Base-by-base conservation (phyloP, 345 rosid genomes). In the Physaria fendleri region DNA sequence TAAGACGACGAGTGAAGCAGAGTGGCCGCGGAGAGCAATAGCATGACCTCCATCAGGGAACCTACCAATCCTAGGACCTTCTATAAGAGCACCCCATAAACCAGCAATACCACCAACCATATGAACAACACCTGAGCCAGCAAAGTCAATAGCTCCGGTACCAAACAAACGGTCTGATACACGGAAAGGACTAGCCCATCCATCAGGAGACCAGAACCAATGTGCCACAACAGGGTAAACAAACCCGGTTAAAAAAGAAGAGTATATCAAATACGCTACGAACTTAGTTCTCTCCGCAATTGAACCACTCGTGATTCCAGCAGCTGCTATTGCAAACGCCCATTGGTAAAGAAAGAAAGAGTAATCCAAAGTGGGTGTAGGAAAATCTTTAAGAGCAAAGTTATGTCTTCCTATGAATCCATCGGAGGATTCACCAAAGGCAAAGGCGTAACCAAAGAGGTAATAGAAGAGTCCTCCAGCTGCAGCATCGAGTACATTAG, bases 321-420 rank as follows among this genome's bases (percentile, higher is more conserved):
- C 95, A 1, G 95, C 97, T 4, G 97, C 95, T 14, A 90, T 90
- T 8, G 97, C 95, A 50, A 90, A 90, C 32, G 95, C 95, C 95
- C 97, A 90, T 66, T 90, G 97, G 49, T 84, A 90, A 15, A 90
- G 95, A 65, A 90, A 90, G 69, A 78, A 71, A 8, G 87, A 77
- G 69, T 85, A 90, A 41, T 90, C 95, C 0, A 27, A 0, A 0
- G 81, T 0, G 0, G 9, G 0, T 0, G 83, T 62, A 0, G 88
- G 85, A 20, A 78, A 33, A 4, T 71, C 12, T 38, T 66, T 60
- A 8, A 90, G 93, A 44, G 59, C 95, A 37, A 90, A 90, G 76
- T 71, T 53, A 28, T 87, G 90, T 21, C 69, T 74, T 49, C 97
- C 97, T 5, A 90, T 87, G 81, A 90, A 90, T 38, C 87, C 88